A percentile compares a stretch with the other conserved stretches of the same genome.
These are phyloP conservation scores for Funneliformis caledonium DNA, from an alignment of 371 early-diverging fungal species.

Conservation along the genomic window DNA sequence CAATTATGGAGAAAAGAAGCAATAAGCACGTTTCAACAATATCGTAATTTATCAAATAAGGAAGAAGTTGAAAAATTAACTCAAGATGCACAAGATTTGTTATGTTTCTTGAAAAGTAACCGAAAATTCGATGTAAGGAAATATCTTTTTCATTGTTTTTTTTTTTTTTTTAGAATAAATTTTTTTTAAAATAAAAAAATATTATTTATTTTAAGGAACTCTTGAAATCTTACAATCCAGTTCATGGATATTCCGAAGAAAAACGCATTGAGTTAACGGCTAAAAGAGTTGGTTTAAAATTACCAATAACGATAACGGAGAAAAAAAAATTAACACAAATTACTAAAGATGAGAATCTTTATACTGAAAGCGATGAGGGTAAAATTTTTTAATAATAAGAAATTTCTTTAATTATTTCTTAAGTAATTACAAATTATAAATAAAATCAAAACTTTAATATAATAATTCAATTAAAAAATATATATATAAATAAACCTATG, in stretches of 20 bases:
- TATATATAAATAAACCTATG: background rate
- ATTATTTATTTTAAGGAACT: constrained; percentile 6
- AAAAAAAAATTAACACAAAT: background rate
- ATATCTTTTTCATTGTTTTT: background rate
- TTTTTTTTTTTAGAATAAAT: background rate
- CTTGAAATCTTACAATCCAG: constrained; percentile 12
- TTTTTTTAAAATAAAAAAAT: background rate
- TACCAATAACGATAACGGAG: background rate
- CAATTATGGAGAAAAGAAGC: background rate
- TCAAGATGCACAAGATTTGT: constrained; percentile 4
- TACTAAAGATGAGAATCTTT: background rate
- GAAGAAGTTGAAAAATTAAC: background rate
- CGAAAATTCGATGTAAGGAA: constrained; percentile 2
- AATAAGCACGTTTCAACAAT: background rate
- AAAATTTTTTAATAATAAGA: background rate
- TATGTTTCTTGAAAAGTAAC: constrained; percentile 19
- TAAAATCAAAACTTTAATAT: no score
- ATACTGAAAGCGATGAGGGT: background rate
- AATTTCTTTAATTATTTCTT: no score
- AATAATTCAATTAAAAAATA: no score
- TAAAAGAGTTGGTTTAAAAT: constrained; percentile 18
- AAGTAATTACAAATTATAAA: no score
- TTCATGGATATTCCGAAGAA: constrained; percentile 18
- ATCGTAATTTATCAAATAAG: background rate
- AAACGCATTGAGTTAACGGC: constrained; percentile 11